These are phyloP conservation scores for Grigorovia humatica DNA, from an alignment of 805 yeast species.

Conservation along the genomic window DNA sequence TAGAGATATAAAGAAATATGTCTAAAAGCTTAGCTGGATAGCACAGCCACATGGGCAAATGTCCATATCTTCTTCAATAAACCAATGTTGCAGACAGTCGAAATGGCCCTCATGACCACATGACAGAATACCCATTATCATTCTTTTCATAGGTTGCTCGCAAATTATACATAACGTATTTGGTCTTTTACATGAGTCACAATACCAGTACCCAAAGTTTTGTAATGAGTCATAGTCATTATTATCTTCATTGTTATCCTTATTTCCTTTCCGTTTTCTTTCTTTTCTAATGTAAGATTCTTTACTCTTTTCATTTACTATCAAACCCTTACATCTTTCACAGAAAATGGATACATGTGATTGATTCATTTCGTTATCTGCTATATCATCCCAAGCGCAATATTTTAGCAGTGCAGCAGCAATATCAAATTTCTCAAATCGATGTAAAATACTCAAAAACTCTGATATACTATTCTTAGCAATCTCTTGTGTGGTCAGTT, in stretches of 20 bases:
- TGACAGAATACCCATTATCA: constrained; percentile 44
- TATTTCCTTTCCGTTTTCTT: constrained; percentile 5
- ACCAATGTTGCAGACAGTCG: constrained; percentile 73
- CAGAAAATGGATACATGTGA: constrained; percentile 47
- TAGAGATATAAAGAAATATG: too few species aligned
- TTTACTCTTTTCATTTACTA: constrained; percentile 49
- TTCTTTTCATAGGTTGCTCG: constrained; percentile 63
- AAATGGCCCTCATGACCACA: constrained; percentile 90
- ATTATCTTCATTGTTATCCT: constrained; percentile 21
- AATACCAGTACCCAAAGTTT: constrained; percentile 71
- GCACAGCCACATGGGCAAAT: constrained; percentile 75
- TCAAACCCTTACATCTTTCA: constrained; percentile 46
- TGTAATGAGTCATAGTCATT: constrained; percentile 15
- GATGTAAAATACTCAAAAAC: constrained; percentile 23
- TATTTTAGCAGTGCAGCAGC: constrained; percentile 27
- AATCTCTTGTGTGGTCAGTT: constrained; percentile 17
- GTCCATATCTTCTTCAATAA: constrained; percentile 46
- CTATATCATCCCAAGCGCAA: constrained; percentile 26
- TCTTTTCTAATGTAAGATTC: constrained; percentile 22
- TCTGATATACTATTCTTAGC: constrained; percentile 24
- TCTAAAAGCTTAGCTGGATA: constrained; percentile 2
- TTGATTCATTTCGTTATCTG: constrained; percentile 19
- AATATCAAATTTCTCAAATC: constrained; percentile 27
- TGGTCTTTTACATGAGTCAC: constrained; percentile 54
- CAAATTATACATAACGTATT: constrained; percentile 72